phyloP scores from a whole-genome alignment of 2,329 filamentous ascomycete species.

The Xylariomycetidae sp. region DNA sequence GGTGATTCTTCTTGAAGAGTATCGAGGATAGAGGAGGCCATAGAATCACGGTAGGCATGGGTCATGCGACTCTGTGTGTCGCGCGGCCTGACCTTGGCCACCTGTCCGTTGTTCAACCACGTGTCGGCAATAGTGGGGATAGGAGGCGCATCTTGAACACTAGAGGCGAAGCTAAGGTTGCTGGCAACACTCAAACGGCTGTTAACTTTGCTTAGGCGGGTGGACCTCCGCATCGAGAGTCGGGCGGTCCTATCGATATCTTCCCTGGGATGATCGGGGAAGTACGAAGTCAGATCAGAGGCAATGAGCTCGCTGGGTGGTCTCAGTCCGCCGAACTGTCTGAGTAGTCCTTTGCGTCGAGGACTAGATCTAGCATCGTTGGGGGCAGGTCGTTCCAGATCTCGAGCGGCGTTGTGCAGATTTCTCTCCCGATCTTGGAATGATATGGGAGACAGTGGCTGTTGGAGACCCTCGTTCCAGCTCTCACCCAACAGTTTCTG shows the following conservation, averaged over 20 bases:
- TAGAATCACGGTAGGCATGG: slow-evolving; percentile 74
- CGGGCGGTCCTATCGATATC: slow-evolving; percentile 95
- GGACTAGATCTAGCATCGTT: slow-evolving; percentile 40
- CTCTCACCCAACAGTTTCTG: slow-evolving; percentile 85
- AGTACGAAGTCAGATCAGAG: slow-evolving; percentile 93
- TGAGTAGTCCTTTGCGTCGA: slow-evolving; percentile 53
- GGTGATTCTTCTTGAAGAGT: slow-evolving; percentile 88
- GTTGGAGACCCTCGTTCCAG: slow-evolving; percentile 74
- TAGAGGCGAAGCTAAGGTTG: slow-evolving; percentile 88
- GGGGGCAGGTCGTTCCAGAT: slow-evolving; percentile 53
- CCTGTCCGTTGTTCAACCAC: slow-evolving; percentile 67
- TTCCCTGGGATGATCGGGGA: slow-evolving; percentile 89
- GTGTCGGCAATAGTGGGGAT: slow-evolving; percentile 93
- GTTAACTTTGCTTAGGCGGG: slow-evolving; percentile 85
- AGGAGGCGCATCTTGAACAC: slow-evolving; percentile 85
- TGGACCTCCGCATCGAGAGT: slow-evolving; percentile 85
- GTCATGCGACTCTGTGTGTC: slow-evolving; percentile 43
- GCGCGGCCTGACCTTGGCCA: slow-evolving; percentile 43
- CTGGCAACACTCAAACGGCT: slow-evolving; percentile 91
- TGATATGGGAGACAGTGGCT: slow-evolving; percentile 79
- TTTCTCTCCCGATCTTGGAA: slow-evolving; percentile 66
- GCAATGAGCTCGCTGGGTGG: slow-evolving; percentile 97
- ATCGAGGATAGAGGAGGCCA: slow-evolving; percentile 83
- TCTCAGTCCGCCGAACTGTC: slow-evolving; percentile 84
- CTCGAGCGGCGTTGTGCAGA: slow-evolving; percentile 53